Conservation (phyloP, 805 yeast genomes). For the Schwanniomyces vanrijiae region DNA sequence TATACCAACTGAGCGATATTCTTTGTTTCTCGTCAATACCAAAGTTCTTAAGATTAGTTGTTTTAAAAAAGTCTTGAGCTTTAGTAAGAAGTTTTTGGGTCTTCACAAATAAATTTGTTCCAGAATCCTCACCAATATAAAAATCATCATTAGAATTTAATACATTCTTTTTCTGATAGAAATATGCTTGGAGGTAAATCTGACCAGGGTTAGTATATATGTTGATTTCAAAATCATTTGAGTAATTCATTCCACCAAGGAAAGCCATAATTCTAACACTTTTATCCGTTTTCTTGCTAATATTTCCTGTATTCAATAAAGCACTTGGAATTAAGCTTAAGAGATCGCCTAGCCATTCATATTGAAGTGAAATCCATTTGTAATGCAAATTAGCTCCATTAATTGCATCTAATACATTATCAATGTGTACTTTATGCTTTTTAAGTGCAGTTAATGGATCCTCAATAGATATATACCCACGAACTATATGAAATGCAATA, state of each 20-base stretch:
- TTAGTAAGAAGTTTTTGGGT: constrained; percentile 17
- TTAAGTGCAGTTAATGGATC: constrained; percentile 59
- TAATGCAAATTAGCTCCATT: constrained; percentile 17
- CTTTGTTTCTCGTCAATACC: background rate
- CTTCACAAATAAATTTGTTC: background rate
- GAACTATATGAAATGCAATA: constrained; percentile 60
- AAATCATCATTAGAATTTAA: constrained; percentile 7
- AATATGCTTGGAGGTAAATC: constrained; percentile 24
- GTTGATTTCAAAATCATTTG: constrained; percentile 19
- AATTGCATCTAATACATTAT: constrained; percentile 42
- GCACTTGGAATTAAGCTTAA: constrained; percentile 50
- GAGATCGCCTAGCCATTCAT: constrained; percentile 63
- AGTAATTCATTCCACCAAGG: constrained; percentile 35
- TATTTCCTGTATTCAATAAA: constrained; percentile 14
- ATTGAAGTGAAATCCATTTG: constrained; percentile 64
- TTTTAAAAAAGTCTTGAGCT: constrained; percentile 2
- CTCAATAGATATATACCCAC: constrained; percentile 58
- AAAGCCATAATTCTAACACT: constrained; percentile 13
- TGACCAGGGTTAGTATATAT: constrained; percentile 30
- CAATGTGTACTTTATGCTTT: constrained; percentile 65
- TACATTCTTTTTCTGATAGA: constrained; percentile 20
- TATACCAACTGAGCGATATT: background rate
- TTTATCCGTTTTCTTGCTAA: constrained; percentile 11
- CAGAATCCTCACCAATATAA: background rate
- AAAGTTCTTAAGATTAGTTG: background rate